Evolutionary conservation across 352 stramenopile genomes (phyloP), one percentile per base, ranked within the genome.

Genomic region (Pythium coloratum): DNA sequence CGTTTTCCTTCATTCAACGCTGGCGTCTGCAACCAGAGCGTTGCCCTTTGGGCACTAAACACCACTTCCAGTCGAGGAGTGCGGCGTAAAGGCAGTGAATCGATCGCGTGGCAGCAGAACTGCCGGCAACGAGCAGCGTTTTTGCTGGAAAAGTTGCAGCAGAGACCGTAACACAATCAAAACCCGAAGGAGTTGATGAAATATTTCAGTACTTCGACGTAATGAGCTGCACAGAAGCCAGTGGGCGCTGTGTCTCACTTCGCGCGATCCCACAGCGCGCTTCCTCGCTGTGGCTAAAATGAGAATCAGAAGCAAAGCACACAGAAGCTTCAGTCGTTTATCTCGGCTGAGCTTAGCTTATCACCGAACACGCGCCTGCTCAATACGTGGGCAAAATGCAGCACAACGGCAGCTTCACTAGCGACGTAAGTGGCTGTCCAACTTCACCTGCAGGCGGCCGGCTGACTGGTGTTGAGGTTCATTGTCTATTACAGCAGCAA

Each of bases 401-500:
- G 18, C 46, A n/a, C n/a, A 53, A 9, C 10, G 53, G 30, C 7
- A 55, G 61, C 51, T 62, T 62, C 38, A 49, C 61, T 2, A 55
- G 51, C 28, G 61, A 61, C 13, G 61, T 67, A 46, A 36, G 46
- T 53, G 46, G n/a, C 46, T 20, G 7, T 9, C 7, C 38, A 3
- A 18, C 3, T 53, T 3, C 3, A 6, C 2, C 24, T 16, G 20
- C 13, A 28, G 0, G 3, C 6, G 32, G 18, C 12, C 36, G 34
- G 9, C 14, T 33, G n/a, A 30, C 12, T 12, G 16, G 20, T 24
- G 8, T 46, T 10, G 26, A 44, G 12, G 16, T 5, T 12, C 36
- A 44, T 44, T 3, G 3, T 16, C n/a, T 26, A 32, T 26, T 77
- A 24, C 81, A 90, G 59, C 78, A 90, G 67, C 81, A 92, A 58